Evolutionary conservation across 352 stramenopile genomes (phyloP).

Genomic region (Globisporangium megalacanthum): DNA sequence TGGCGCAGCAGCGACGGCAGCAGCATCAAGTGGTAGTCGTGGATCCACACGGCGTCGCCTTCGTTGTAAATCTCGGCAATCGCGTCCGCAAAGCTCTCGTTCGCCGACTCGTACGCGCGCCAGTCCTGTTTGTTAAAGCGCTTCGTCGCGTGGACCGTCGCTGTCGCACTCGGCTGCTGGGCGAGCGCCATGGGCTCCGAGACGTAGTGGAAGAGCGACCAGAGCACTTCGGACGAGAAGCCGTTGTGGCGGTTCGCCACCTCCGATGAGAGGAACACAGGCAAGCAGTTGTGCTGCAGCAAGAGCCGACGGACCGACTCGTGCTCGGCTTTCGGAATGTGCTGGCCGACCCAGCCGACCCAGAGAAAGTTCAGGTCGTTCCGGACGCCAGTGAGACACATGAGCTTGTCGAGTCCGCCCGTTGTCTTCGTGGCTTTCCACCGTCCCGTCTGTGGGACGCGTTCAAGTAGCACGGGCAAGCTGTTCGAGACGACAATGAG

Average conservation of each 20-base stretch:
- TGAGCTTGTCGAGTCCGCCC: slow-evolving; percentile 82
- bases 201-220: slow-evolving; percentile 90
- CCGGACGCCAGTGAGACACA: slow-evolving; percentile 66
- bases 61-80: slow-evolving; percentile 86
- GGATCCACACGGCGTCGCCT: slow-evolving; percentile 85
- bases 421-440: slow-evolving; percentile 86
- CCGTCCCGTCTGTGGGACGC: slow-evolving; percentile 65
- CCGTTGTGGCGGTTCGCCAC: slow-evolving; percentile 80
- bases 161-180: slow-evolving; percentile 26
- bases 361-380: slow-evolving; percentile 75
- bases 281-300: slow-evolving; percentile 83
- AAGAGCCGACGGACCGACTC: slow-evolving; percentile 65
- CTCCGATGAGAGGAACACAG: slow-evolving; percentile 81
- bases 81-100: slow-evolving; percentile 80
- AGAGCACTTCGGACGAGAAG: slow-evolving; percentile 90
- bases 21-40: slow-evolving; percentile 90
- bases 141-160: slow-evolving; percentile 51
- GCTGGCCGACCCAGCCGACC: slow-evolving; percentile 87
- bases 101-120: slow-evolving; percentile 85
- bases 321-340: slow-evolving; percentile 79
- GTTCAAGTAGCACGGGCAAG: slow-evolving; percentile 68
- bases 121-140: slow-evolving; percentile 88
- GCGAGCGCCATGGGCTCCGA: slow-evolving; percentile 59
- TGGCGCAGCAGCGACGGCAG: slow-evolving; percentile 80
- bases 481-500: slow-evolving; percentile 89